Evolutionary conservation across 306 rosid genomes (phyloP).

Genomic region (Casuarina cunninghamiana): DNA sequence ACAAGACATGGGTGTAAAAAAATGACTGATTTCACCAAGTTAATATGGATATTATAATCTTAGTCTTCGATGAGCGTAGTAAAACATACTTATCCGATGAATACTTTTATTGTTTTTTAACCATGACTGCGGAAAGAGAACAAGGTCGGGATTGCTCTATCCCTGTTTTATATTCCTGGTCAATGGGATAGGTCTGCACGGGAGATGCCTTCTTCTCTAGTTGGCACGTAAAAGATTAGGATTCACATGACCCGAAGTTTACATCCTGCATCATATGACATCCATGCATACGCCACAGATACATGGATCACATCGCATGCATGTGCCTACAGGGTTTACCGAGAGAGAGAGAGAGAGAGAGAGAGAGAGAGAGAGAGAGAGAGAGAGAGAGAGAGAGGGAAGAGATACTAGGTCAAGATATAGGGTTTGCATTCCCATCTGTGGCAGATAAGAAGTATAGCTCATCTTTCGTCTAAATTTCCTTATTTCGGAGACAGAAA

Average conservation of each 20-base stretch:
- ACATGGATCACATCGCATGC: constrained; percentile 20
- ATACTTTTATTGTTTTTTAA: not conserved
- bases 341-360: constrained; percentile 13
- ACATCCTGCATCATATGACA: constrained; percentile 39
- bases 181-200: constrained; percentile 2
- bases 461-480: constrained; percentile 16
- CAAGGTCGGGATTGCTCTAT: not conserved
- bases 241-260: constrained; percentile 55
- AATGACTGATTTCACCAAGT: not conserved
- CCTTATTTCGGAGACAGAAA: not conserved
- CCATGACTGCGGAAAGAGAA: not conserved
- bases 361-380: not conserved
- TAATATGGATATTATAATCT: not conserved
- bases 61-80: not conserved
- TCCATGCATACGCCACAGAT: constrained; percentile 43
- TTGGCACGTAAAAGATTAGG: constrained; percentile 35
- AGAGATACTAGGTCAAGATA: constrained; percentile 35
- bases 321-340: constrained; percentile 26
- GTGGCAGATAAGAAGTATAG: constrained; percentile 16
- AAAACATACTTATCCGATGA: not conserved
- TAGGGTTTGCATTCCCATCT: constrained; percentile 39
- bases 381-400: constrained; percentile 6
- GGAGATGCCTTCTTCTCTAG: constrained; percentile 22
- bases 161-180: not conserved
- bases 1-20: not conserved